Evolutionary conservation across 129 eudicot genomes (phyloP), one percentile per base, ranked within the genome.

Genomic region (Gnaphalium uliginosum): DNA sequence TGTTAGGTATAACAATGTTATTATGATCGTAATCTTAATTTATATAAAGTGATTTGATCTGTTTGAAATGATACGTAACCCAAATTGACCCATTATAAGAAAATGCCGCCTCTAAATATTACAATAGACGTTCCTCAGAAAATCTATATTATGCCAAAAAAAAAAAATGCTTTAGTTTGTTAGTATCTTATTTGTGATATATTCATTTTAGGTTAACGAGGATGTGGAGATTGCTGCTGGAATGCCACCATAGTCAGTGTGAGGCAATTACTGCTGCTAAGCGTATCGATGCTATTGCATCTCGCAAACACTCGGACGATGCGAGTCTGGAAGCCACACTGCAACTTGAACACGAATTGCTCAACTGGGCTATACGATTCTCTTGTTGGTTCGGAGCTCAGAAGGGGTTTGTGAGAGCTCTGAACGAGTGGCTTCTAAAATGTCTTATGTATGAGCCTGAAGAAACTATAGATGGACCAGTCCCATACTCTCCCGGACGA

Each of bases 401-500:
- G 75, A 95, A 84, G 87, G 96, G 92, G 39, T 95, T 73, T 18
- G 92, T 91, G 27, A 71, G 80, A 81, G 81, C 97, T 41, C 65
- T 95, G 51, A 89, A 95, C 69, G 72, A 74, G 72, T 95, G 99
- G 97, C 97, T 95, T 9, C 75, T 88, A 48, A 84, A 91, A 65
- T 89, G 99, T 70, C 91, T 95, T 57, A 78, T 82, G 48, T 84
- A 87, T 25, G 96, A 77, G 65, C 99, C 99, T 4, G 99, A 95
- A 82, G 94, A 82, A 76, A 95, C 99, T 29, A 61, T 87, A 2
- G 99, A 95, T 66, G 97, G 97, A 22, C 73, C 82, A 2, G 99
- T 83, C 54, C 97, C 97, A 8, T 91, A 87, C 81, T 95, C 99
- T 18, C 99, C 99, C 1, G 89, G 99, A 35, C 83, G 97, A 66